These are phyloP conservation scores for Tetraselmis chui DNA, from an alignment of 139 green algal genomes.

Conservation along the genomic window DNA sequence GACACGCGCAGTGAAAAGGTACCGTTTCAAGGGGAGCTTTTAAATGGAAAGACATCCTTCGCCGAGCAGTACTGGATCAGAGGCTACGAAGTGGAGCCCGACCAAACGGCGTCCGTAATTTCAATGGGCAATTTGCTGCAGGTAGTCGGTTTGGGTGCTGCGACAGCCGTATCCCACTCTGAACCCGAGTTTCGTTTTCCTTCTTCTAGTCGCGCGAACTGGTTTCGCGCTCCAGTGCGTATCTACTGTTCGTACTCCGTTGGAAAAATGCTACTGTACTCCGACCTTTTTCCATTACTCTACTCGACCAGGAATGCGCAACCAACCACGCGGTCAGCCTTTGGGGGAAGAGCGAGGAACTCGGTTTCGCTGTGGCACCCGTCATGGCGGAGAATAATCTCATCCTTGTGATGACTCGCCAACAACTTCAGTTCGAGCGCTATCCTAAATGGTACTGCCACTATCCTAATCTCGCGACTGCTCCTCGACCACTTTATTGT, in stretches of 20 bases:
- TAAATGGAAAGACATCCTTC: conserved; percentile 27
- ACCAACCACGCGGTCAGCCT: conserved; percentile 81
- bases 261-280: neutral
- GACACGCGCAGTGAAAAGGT: too few relatives aligned
- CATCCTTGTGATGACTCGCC: conserved; percentile 82
- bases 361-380: conserved; percentile 72
- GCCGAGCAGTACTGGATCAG: conserved; percentile 56
- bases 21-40: conserved; percentile 1
- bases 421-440: conserved; percentile 82
- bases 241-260: neutral
- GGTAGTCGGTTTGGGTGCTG: conserved; percentile 36
- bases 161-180: too few relatives aligned
- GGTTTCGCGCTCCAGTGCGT: too few relatives aligned
- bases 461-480: neutral
- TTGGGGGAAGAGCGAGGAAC: conserved; percentile 68
- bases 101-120: conserved; percentile 64
- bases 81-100: conserved; percentile 69
- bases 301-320: conserved; percentile 75
- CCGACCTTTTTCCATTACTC: neutral
- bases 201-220: too few relatives aligned
- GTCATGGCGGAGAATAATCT: conserved; percentile 56
- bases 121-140: conserved; percentile 83
- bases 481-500: neutral
- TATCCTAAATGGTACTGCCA: conserved; percentile 82
- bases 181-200: neutral